Conservation (phyloP, 2,329 filamentous ascomycete genomes). For the Aspergillus phoenicis region DNA sequence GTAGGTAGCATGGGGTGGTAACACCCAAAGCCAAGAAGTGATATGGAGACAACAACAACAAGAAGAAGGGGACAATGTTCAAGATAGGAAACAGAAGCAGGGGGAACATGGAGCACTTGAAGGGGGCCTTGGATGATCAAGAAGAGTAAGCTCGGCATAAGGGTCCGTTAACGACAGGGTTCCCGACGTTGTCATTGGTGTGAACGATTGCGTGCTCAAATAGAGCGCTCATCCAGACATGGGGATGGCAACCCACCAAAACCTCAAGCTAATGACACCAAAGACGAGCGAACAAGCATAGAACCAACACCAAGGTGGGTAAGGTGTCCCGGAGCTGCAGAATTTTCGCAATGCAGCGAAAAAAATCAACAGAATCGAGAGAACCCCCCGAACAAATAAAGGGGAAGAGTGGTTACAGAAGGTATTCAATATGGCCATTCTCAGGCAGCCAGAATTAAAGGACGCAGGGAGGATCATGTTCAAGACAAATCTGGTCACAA, state of each 20-base stretch:
- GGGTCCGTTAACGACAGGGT: slow-evolving; percentile 27
- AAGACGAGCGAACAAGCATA: slow-evolving; percentile 4
- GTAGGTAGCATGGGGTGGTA: slow-evolving; percentile 29
- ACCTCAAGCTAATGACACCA: slow-evolving; percentile 3
- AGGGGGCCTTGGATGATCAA: slow-evolving; percentile 16
- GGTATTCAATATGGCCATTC: not conserved
- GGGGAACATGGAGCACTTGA: slow-evolving; percentile 14
- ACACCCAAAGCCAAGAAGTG: slow-evolving; percentile 14
- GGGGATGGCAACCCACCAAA: slow-evolving; percentile 4
- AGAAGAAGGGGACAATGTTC: slow-evolving; percentile 12
- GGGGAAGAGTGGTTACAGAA: slow-evolving; percentile 12
- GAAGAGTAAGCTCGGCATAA: slow-evolving; percentile 22
- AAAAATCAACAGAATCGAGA: not conserved
- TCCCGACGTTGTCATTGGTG: slow-evolving; percentile 35
- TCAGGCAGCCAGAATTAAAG: slow-evolving; percentile 13
- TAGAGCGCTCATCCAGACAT: slow-evolving; percentile 19
- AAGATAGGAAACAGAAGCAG: slow-evolving; percentile 13
- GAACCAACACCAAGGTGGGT: slow-evolving; percentile 5
- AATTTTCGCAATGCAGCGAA: not conserved
- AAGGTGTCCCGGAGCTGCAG: slow-evolving; percentile 1
- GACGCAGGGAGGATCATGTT: not conserved
- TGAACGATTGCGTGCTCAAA: slow-evolving; percentile 42
- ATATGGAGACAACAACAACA: slow-evolving; percentile 16
- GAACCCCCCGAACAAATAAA: not conserved
- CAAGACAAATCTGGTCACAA: not conserved